Evolutionary conservation across 2,329 filamentous ascomycete species (phyloP).

Genomic region (Diplocarpon rosae): DNA sequence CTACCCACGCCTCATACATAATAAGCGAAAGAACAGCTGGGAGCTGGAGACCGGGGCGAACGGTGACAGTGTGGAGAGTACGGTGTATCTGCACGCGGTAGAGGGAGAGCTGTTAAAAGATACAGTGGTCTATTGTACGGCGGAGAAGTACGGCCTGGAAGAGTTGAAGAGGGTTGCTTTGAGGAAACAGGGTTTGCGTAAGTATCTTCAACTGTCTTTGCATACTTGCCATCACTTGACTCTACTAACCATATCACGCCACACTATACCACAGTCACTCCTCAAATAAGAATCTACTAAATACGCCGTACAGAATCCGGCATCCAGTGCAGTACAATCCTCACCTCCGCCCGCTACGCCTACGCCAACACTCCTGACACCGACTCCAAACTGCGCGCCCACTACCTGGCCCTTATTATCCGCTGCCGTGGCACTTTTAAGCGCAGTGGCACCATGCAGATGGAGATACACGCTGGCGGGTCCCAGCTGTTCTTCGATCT

Average conservation of each 20-base stretch:
- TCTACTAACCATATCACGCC: too few relatives aligned
- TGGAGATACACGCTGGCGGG: constrained; percentile 83
- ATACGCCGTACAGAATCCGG: constrained; percentile 56
- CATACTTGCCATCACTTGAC: too few relatives aligned
- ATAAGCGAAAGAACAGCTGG: constrained; percentile 72
- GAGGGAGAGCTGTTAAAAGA: constrained; percentile 70
- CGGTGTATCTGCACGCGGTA: constrained; percentile 54
- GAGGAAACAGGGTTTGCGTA: constrained; percentile 77
- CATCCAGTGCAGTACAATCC: constrained; percentile 81
- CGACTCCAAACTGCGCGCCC: constrained; percentile 81
- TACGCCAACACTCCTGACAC: constrained; percentile 82
- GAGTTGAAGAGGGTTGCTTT: constrained; percentile 77
- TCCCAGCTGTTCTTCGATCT: constrained; percentile 82
- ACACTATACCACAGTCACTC: neutral
- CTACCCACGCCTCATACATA: constrained; percentile 70
- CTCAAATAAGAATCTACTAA: constrained; percentile 2
- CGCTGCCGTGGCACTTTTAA: constrained; percentile 82
- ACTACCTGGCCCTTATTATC: constrained; percentile 89
- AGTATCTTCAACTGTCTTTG: constrained; percentile 34
- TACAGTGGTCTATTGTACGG: constrained; percentile 83
- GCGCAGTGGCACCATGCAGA: constrained; percentile 87
- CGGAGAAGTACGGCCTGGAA: constrained; percentile 71
- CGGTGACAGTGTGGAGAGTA: constrained; percentile 51
- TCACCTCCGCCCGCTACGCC: constrained; percentile 78
- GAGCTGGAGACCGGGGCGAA: constrained; percentile 58